Evolutionary conservation across 257 asterid species (phyloP).

Genomic region (Fraxinus cuspidata): DNA sequence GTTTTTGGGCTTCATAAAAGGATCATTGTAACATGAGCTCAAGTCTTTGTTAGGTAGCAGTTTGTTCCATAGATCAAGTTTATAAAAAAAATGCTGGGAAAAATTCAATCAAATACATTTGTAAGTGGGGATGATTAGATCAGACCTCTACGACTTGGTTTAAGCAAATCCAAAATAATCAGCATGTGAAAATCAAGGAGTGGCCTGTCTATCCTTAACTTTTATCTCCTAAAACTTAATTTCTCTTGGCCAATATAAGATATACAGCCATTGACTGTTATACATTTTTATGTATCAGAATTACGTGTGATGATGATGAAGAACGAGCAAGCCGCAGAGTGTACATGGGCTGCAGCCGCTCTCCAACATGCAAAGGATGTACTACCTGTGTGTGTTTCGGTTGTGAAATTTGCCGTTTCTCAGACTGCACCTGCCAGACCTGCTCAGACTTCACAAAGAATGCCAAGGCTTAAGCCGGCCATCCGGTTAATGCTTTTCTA

Average conservation of each 20-base stretch:
- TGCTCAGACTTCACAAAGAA: constrained; percentile 54
- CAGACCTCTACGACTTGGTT: neutral
- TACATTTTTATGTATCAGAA: constrained; percentile 29
- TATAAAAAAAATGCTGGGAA: neutral
- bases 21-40: neutral
- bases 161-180: neutral
- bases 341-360: constrained; percentile 49
- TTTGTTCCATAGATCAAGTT: neutral
- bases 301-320: constrained; percentile 51
- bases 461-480: constrained; percentile 30
- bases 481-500: neutral
- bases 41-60: too few species aligned
- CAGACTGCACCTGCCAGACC: constrained; percentile 57
- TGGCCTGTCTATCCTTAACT: neutral
- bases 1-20: neutral
- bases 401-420: constrained; percentile 49
- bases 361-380: constrained; percentile 58
- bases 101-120: neutral
- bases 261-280: neutral
- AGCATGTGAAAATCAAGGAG: neutral
- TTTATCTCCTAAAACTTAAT: neutral
- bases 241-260: neutral
- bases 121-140: neutral
- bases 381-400: constrained; percentile 60
- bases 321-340: constrained; percentile 59